These are phyloP conservation scores for Thermochaetoides dissita DNA, from an alignment of 2,329 filamentous ascomycete species.

Conservation along the genomic window DNA sequence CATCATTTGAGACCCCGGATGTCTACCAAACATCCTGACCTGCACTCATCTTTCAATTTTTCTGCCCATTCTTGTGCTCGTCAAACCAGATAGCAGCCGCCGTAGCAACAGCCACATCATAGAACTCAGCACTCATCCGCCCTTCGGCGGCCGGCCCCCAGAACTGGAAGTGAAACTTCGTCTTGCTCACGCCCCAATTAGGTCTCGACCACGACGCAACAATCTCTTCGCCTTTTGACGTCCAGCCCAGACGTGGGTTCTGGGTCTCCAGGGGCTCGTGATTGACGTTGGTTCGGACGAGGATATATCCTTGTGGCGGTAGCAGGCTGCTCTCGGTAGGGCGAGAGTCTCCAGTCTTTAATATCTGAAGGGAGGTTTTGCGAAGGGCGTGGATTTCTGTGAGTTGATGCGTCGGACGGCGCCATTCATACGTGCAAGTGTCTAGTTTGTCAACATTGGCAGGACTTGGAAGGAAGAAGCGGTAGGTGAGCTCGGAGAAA, in stretches of 20 bases:
- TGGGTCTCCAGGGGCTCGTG: neutral
- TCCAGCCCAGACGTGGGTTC: slow-evolving; percentile 3
- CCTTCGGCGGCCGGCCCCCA: slow-evolving; percentile 7
- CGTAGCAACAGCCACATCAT: slow-evolving; percentile 5
- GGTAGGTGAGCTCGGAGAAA: no score
- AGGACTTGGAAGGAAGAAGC: no score
- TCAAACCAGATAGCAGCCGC: slow-evolving; percentile 6
- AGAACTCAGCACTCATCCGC: slow-evolving; percentile 7
- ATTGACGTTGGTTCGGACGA: no score
- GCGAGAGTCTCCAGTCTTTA: no score
- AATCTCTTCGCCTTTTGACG: slow-evolving; percentile 6
- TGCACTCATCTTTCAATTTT: neutral
- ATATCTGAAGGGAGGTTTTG: no score
- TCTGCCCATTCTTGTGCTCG: slow-evolving; percentile 1
- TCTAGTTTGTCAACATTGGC: no score
- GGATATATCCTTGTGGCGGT: no score
- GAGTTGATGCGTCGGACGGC: no score
- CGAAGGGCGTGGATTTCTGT: no score
- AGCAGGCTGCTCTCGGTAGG: no score
- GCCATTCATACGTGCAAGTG: no score
- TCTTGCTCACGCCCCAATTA: neutral
- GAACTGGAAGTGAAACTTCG: slow-evolving; percentile 9
- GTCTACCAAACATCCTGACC: neutral
- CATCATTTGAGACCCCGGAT: neutral
- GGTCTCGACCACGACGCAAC: slow-evolving; percentile 5